Conservation (phyloP, 225 moss, liverwort and hornwort genomes). For the Takakia lepidozioides region DNA sequence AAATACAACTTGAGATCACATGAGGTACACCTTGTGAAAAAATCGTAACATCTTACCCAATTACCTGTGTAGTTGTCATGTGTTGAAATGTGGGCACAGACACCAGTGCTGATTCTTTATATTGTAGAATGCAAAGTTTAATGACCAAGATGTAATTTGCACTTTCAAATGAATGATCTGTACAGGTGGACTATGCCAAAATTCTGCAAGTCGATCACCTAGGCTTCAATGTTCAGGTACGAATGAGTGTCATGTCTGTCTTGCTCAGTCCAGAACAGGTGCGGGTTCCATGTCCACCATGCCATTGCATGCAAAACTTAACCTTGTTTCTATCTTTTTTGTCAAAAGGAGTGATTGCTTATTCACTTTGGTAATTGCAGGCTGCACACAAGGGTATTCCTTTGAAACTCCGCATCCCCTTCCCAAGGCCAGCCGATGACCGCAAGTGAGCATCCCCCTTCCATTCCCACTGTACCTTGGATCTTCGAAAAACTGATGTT, state of each 20-base stretch:
- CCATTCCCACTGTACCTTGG: too few species aligned
- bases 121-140: too few species aligned
- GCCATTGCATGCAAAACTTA: background rate
- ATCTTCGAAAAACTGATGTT: too few species aligned
- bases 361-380: conserved; percentile 16
- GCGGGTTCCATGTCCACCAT: background rate
- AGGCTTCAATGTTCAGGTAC: conserved; percentile 77
- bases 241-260: conserved; percentile 4
- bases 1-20: too few species aligned
- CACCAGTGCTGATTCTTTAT: too few species aligned
- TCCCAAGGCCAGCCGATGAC: conserved; percentile 76
- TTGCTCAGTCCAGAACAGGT: conserved; percentile 3
- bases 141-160: too few species aligned
- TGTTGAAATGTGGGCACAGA: too few species aligned
- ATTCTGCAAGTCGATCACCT: conserved; percentile 76
- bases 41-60: too few species aligned
- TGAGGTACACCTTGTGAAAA: too few species aligned
- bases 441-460: conserved; percentile 57
- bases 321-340: too few species aligned
- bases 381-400: conserved; percentile 59
- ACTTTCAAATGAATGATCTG: conserved; percentile 1
- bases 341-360: background rate
- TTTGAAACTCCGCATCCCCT: conserved; percentile 82
- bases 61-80: too few species aligned
- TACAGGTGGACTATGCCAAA: conserved; percentile 73